Base-by-base conservation (phyloP, 2,329 filamentous ascomycete species). In the Acephala macrosclerotiorum region DNA sequence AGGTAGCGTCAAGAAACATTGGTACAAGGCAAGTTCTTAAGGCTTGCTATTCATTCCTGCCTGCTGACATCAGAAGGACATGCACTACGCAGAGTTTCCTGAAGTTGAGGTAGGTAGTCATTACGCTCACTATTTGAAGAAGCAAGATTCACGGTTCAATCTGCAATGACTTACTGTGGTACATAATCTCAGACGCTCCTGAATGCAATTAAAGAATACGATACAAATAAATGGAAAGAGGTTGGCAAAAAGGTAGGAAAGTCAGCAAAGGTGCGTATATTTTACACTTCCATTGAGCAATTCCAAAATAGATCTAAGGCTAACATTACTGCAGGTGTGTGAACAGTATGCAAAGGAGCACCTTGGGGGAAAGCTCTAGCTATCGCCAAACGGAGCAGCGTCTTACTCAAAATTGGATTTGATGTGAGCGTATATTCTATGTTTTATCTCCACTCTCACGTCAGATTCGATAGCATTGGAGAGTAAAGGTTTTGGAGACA, bases 81-180 rank as follows among this genome's bases (percentile, higher is more conserved):
- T 99, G 96, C 96, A 99, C 78, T 98, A 98, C 78, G 96, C 96
- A 70, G 96, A 98, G 77, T 98, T 99, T 78, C 94, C 93, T 58
- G 95, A 97, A 83, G 94, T 98, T 76, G 96, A 97, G 88, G 93
- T 96, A 85, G 78, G 71, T 70, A 57, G 53, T 40, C 38, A 58
- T 59, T 66, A 63, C 45, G 16, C 36, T 45, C 22, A 22, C 42
- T n/a, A 61, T 51, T 18, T 16, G 40, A 18, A 18, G 16, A n/a
- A 12, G 40, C 40, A 42, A 42, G 40, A 42, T 18, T 16, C n/a
- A 42, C 11, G 14, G 16, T 42, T 2, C 5, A n/a, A 11, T 25
- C 25, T 22, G 11, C 11, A 22, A 18, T 49, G 11, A 49, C 20
- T 22, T 68, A 68, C 74, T 74, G 69, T 75, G 71, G 68, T 70